Evolutionary conservation across 164 flowering plant genomes (phyloP).

Genomic region (Berberis vulgaris): DNA sequence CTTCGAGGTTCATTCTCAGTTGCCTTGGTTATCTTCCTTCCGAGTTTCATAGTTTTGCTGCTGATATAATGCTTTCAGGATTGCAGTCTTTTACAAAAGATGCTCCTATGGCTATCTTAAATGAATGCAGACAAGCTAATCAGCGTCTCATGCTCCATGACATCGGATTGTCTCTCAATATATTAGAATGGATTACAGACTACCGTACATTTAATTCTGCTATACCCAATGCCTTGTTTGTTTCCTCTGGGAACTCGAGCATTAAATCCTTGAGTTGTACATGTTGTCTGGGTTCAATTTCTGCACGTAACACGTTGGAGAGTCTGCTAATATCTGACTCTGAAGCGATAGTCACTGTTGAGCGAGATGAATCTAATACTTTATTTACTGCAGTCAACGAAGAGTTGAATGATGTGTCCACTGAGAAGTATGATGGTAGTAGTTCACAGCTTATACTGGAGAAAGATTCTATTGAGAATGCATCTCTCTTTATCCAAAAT

Average conservation of each 20-base stretch:
- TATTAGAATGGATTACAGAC: conserved; percentile 79
- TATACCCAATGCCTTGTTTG: conserved; percentile 11
- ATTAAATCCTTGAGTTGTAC: conserved; percentile 14
- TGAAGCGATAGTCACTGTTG: conserved; percentile 6
- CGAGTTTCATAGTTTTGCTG: conserved; percentile 69
- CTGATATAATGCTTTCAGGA: conserved; percentile 68
- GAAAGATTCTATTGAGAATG: conserved; percentile 22
- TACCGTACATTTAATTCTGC: conserved; percentile 36
- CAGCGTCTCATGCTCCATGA: conserved; percentile 84
- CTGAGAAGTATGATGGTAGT: conserved; percentile 9
- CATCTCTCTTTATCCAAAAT: conserved; percentile 51
- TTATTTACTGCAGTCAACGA: conserved; percentile 8
- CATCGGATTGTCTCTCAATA: conserved; percentile 74
- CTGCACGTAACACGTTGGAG: conserved; percentile 3
- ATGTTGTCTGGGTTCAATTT: not conserved
- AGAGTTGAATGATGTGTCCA: conserved; percentile 8
- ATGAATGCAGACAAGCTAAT: conserved; percentile 43
- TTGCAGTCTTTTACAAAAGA: conserved; percentile 40
- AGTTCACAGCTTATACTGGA: conserved; percentile 4
- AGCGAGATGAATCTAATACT: conserved; percentile 10
- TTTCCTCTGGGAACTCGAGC: conserved; percentile 12
- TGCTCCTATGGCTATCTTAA: conserved; percentile 50
- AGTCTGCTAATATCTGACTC: conserved; percentile 10
- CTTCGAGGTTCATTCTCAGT: conserved; percentile 62
- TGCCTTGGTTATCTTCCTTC: conserved; percentile 66